phyloP scores from a whole-genome alignment of 139 green algal genomes.

The Micractinium sp. region DNA sequence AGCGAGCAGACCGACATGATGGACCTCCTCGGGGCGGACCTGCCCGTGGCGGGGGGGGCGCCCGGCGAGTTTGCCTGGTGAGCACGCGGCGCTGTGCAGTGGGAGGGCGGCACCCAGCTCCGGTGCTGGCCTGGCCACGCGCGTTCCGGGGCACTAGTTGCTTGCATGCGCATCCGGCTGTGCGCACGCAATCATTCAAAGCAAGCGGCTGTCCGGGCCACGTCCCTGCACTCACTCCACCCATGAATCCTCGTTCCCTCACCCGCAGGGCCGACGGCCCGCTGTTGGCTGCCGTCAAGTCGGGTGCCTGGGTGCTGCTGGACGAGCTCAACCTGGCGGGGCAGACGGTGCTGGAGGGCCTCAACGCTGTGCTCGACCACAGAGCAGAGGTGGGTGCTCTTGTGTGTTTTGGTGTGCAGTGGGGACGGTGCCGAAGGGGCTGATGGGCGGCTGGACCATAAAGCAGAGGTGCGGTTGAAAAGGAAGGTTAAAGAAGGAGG shows the following conservation, averaged over 20 bases:
- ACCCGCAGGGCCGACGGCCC: constrained; percentile 85
- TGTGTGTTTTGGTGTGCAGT: neutral
- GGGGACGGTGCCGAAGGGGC: neutral
- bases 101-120: neutral
- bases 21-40: constrained; percentile 96
- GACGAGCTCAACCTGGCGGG: constrained; percentile 98
- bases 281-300: constrained; percentile 88
- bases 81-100: neutral
- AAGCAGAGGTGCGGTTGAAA: too few species aligned
- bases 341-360: constrained; percentile 93
- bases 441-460: too few species aligned
- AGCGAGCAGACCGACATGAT: constrained; percentile 99
- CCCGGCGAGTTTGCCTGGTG: constrained; percentile 92
- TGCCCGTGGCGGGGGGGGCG: constrained; percentile 82
- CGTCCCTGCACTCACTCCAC: neutral
- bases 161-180: neutral
- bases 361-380: constrained; percentile 98
- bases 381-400: constrained; percentile 64
- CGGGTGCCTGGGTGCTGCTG: constrained; percentile 96
- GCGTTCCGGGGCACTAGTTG: too few species aligned
- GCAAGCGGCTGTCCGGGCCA: neutral
- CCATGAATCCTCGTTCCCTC: too few species aligned
- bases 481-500: too few species aligned
- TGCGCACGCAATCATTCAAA: neutral
- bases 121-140: neutral